phyloP scores from a whole-genome alignment of 1,284 basidiomycete genomes.

The Cryptococcus depauperatus region DNA sequence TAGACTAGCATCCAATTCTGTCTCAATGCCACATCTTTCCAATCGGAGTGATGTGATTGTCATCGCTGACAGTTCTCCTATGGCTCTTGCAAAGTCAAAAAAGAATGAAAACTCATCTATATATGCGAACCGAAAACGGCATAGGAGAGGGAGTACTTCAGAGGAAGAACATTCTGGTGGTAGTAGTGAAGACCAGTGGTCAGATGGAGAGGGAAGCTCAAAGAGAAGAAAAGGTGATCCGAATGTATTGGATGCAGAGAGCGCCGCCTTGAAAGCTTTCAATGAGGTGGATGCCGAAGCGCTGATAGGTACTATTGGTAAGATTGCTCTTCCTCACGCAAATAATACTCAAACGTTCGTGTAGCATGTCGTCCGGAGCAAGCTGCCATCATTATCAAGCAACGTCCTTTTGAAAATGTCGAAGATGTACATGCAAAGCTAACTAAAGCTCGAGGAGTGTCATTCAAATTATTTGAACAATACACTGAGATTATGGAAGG shows the following conservation, averaged over 20 bases:
- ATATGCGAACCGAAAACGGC: conserved; percentile 38
- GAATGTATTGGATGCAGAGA: conserved; percentile 44
- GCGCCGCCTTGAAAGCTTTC: conserved; percentile 70
- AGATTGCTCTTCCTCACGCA: conserved; percentile 25
- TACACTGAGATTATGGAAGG: conserved; percentile 81
- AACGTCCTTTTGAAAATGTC: conserved; percentile 73
- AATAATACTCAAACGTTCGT: neutral
- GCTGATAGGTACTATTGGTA: conserved; percentile 83
- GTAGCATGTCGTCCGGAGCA: conserved; percentile 75
- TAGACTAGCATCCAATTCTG: neutral
- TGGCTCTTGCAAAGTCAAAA: conserved; percentile 18
- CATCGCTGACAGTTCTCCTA: neutral
- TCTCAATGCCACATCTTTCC: neutral
- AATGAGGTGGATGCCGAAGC: conserved; percentile 65
- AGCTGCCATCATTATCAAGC: conserved; percentile 66
- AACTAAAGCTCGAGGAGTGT: conserved; percentile 84
- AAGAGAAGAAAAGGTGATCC: conserved; percentile 24
- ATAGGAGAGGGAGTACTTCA: conserved; percentile 17
- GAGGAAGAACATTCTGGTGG: conserved; percentile 21
- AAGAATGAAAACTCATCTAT: conserved; percentile 43
- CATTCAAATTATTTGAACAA: conserved; percentile 81
- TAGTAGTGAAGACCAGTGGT: conserved; percentile 39
- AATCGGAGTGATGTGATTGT: neutral
- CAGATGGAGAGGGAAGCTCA: conserved; percentile 29
- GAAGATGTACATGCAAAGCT: conserved; percentile 72